phyloP scores from a whole-genome alignment of 768 basidiomycete species.

The Sutorius australiensis region DNA sequence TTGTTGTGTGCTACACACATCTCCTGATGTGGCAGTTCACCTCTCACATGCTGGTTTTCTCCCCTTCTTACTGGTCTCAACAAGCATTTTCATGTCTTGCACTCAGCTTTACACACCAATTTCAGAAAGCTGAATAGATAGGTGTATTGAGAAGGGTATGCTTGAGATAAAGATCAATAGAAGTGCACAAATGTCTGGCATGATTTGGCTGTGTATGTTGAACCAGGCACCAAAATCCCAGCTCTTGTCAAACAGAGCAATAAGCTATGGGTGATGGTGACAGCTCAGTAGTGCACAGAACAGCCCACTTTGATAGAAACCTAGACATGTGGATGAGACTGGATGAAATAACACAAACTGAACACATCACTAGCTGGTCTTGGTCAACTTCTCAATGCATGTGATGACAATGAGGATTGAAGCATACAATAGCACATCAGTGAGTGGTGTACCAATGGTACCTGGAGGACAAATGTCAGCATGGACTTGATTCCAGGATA shows the following conservation, averaged over 20 bases:
- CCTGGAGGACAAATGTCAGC: slow-evolving; percentile 18
- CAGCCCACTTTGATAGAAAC: slow-evolving; percentile 41
- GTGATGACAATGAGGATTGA: slow-evolving; percentile 35
- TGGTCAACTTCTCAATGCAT: slow-evolving; percentile 45
- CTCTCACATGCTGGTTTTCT: too few relatives aligned
- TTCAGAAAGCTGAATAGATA: slow-evolving; percentile 41
- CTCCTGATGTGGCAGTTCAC: too few relatives aligned
- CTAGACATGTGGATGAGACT: slow-evolving; percentile 19
- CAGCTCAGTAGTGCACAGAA: slow-evolving; percentile 43
- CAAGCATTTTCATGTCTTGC: slow-evolving; percentile 32
- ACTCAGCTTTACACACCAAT: slow-evolving; percentile 43
- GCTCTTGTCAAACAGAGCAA: slow-evolving; percentile 36
- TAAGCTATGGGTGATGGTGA: slow-evolving; percentile 36
- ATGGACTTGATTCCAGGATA: background rate
- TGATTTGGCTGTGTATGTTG: slow-evolving; percentile 34
- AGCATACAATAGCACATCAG: slow-evolving; percentile 32
- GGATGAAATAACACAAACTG: background rate
- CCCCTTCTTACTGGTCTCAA: slow-evolving; percentile 26
- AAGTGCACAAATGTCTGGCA: slow-evolving; percentile 43
- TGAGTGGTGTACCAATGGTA: slow-evolving; percentile 36
- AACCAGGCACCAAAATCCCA: slow-evolving; percentile 20
- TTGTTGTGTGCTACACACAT: too few relatives aligned
- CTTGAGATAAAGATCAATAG: slow-evolving; percentile 46
- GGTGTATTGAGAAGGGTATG: slow-evolving; percentile 45
- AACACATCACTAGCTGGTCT: slow-evolving; percentile 32